Conservation (phyloP, 2,329 filamentous ascomycete genomes). For the Aspergillus costaricaensis region DNA sequence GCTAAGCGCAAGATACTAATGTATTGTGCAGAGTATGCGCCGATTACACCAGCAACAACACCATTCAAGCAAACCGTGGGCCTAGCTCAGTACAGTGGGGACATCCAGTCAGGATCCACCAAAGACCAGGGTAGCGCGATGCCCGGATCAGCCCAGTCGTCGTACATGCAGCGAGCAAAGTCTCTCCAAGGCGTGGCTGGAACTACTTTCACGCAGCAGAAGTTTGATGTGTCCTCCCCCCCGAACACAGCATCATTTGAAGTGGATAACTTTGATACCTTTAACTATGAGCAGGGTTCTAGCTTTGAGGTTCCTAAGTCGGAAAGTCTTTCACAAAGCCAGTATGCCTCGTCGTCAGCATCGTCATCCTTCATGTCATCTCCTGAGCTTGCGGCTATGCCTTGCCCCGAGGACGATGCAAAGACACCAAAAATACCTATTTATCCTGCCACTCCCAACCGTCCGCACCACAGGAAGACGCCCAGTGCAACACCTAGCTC, state of each 20-base stretch:
- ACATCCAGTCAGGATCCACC: constrained; percentile 42
- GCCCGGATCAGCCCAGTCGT: constrained; percentile 35
- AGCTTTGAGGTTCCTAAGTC: constrained; percentile 32
- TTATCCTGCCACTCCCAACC: constrained; percentile 28
- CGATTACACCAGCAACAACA: constrained; percentile 68
- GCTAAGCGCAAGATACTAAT: constrained; percentile 23
- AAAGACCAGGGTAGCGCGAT: constrained; percentile 39
- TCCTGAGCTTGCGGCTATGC: constrained; percentile 53
- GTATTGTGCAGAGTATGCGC: constrained; percentile 57
- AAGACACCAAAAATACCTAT: constrained; percentile 36
- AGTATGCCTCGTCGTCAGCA: constrained; percentile 41
- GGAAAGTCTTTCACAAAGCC: constrained; percentile 42
- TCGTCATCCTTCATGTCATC: constrained; percentile 56
- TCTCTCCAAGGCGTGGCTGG: constrained; percentile 49
- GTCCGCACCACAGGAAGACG: constrained; percentile 24
- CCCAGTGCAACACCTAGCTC: constrained; percentile 21
- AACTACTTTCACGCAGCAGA: constrained; percentile 37
- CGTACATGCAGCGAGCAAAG: constrained; percentile 48
- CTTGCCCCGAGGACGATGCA: constrained; percentile 27
- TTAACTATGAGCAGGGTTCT: constrained; percentile 53
- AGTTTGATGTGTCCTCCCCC: constrained; percentile 56
- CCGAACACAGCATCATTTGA: constrained; percentile 55
- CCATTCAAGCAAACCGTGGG: constrained; percentile 51
- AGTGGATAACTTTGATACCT: constrained; percentile 52
- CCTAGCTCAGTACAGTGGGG: constrained; percentile 41